These are phyloP conservation scores for Naegleria lovaniensis DNA, from an alignment of 208 protist genomes.

Conservation along the genomic window DNA sequence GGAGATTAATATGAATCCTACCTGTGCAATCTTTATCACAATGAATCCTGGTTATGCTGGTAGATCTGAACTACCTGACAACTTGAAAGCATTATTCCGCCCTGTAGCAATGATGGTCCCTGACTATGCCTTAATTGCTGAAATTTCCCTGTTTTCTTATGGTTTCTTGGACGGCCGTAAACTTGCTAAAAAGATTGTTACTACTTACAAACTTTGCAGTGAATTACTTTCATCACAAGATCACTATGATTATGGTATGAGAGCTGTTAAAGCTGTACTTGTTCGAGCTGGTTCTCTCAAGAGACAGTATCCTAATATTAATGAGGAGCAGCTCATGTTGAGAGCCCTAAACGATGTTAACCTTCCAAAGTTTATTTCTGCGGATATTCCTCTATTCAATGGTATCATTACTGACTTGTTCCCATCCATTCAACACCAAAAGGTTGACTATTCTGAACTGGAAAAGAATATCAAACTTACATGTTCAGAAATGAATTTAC, in stretches of 20 bases:
- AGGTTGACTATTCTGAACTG: constrained; percentile 76
- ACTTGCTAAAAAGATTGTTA: constrained; percentile 87
- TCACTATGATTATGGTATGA: constrained; percentile 95
- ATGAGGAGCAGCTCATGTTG: constrained; percentile 87
- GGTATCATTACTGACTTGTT: constrained; percentile 91
- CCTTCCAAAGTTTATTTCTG: constrained; percentile 84
- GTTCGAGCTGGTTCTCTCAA: constrained; percentile 78
- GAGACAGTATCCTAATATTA: constrained; percentile 71
- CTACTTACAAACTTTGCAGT: constrained; percentile 88
- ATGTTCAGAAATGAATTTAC: constrained; percentile 61
- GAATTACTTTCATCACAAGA: constrained; percentile 94
- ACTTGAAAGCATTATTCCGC: constrained; percentile 96
- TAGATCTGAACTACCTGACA: constrained; percentile 92
- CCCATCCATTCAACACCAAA: constrained; percentile 70
- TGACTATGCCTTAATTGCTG: constrained; percentile 95
- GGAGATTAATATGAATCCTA: constrained; percentile 75
- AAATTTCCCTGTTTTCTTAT: constrained; percentile 94
- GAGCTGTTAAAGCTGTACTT: constrained; percentile 89
- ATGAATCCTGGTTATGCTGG: constrained; percentile 97
- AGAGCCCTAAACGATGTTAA: constrained; percentile 89
- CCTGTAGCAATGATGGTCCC: constrained; percentile 97
- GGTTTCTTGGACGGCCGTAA: constrained; percentile 85
- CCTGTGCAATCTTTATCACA: constrained; percentile 91
- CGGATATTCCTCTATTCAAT: constrained; percentile 89
- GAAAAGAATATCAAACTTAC: constrained; percentile 59